A percentile compares a stretch with the other conserved stretches of the same genome.
phyloP scores from a whole-genome alignment of 805 yeast genomes.

The Wickerhamomyces xylosicus region DNA sequence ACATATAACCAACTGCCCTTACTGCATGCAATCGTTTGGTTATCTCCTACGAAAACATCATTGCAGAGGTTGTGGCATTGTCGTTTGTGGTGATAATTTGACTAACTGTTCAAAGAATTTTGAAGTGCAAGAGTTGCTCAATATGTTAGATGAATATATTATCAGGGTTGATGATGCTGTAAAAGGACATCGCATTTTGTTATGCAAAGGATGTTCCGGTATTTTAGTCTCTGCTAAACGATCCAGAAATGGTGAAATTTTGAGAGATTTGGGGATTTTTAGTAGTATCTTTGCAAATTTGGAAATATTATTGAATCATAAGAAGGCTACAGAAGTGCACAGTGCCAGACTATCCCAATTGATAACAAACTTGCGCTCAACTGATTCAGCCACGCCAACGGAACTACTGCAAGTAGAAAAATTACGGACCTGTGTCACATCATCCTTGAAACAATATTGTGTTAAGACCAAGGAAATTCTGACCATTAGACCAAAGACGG shows the following conservation, averaged over 20 bases:
- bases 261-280: no score
- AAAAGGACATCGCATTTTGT: conserved; percentile 31
- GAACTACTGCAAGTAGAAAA: neutral
- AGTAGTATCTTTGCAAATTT: no score
- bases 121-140: conserved; percentile 28
- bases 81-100: conserved; percentile 61
- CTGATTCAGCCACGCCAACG: neutral
- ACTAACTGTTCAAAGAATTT: conserved; percentile 69
- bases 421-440: neutral
- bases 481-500: neutral
- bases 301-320: no score
- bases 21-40: conserved; percentile 52
- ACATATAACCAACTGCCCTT: conserved; percentile 40
- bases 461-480: neutral
- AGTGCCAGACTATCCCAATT: neutral
- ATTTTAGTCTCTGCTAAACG: conserved; percentile 44
- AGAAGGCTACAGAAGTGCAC: neutral
- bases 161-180: neutral
- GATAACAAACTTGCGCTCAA: neutral
- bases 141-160: conserved; percentile 6
- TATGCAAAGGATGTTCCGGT: conserved; percentile 65
- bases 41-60: conserved; percentile 70
- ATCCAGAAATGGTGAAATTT: conserved; percentile 35
- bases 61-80: conserved; percentile 79
- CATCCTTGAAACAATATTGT: neutral